Base-by-base conservation (phyloP, 768 basidiomycete species). In the Termitomyces bulborhizus region DNA sequence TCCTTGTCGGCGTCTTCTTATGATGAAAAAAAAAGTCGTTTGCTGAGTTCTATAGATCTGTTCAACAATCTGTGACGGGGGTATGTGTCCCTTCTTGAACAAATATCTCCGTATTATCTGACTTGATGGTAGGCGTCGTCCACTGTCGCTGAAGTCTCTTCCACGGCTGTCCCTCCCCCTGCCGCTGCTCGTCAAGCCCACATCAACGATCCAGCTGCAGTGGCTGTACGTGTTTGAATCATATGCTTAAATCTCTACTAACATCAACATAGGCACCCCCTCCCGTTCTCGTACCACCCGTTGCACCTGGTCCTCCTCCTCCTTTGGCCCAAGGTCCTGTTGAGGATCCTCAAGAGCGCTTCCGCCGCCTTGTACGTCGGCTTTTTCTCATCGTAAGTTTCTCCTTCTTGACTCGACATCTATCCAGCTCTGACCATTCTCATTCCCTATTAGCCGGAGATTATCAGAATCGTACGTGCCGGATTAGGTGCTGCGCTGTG, bases 301-400 rank as follows among this genome's bases (percentile, higher is more conserved):
- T 21, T 21, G 21, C 21, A 21, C 31, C 18, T 21, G 43, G 1
- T 7, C 24, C 13, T 26, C 43, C n/a, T n/a, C n/a, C 5, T 27
- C 43, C 26, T 24, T 6, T 7, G 13, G 31, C 12, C n/a, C 16
- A 16, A 34, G 8, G 7, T 13, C 62, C 41, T 69, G 67, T 47
- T 37, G 66, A 69, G 13, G 32, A 49, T 6, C 36, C 36, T n/a
- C 36, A 49, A 39, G 48, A 49, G 16, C 26, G 48, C 24, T 18
- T 11, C 16, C 9, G 11, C 3, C 36, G 26, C 4, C 48, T 49
- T 36, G 27, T 40, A 6, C 16, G 16, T 3, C 49, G 6, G 15
- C 37, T 50, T 21, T 29, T 40, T 16, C n/a, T 29, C n/a, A 36
- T 40, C n/a, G 48, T 49, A 29, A n/a, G 37, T 0, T 2, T 37